phyloP scores from a whole-genome alignment of 345 rosid genomes.

The Populus tremula region DNA sequence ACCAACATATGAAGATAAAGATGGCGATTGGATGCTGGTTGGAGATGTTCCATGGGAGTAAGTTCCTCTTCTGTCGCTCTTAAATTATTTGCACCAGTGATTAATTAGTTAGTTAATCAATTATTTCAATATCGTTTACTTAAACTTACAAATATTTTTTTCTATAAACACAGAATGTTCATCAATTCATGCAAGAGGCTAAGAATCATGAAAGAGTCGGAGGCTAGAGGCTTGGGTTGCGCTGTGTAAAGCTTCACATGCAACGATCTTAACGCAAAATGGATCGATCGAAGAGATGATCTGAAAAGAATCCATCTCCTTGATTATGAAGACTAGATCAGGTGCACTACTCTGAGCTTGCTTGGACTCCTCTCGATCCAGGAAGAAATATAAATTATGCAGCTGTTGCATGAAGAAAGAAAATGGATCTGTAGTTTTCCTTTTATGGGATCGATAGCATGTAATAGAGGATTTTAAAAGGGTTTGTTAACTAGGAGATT shows the following conservation, averaged over 20 bases:
- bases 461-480: neutral
- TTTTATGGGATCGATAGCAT: no score
- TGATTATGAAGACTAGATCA: neutral
- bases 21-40: conserved; percentile 31
- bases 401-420: neutral
- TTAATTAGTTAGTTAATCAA: neutral
- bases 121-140: no score
- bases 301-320: no score
- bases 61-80: neutral
- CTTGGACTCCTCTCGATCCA: neutral
- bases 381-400: neutral
- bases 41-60: conserved; percentile 34
- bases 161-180: conserved; percentile 33
- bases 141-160: neutral
- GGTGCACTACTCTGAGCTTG: neutral
- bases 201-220: conserved; percentile 59
- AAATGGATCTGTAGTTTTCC: neutral
- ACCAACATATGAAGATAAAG: conserved; percentile 28
- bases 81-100: no score
- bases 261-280: neutral
- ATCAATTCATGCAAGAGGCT: conserved; percentile 54
- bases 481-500: neutral
- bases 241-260: conserved; percentile 20
- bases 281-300: neutral
- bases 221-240: conserved; percentile 46